A percentile compares a stretch with the other conserved stretches of the same genome.
Conservation (phyloP, 1,139 yeast species). For the Yamadazyma sp. region DNA sequence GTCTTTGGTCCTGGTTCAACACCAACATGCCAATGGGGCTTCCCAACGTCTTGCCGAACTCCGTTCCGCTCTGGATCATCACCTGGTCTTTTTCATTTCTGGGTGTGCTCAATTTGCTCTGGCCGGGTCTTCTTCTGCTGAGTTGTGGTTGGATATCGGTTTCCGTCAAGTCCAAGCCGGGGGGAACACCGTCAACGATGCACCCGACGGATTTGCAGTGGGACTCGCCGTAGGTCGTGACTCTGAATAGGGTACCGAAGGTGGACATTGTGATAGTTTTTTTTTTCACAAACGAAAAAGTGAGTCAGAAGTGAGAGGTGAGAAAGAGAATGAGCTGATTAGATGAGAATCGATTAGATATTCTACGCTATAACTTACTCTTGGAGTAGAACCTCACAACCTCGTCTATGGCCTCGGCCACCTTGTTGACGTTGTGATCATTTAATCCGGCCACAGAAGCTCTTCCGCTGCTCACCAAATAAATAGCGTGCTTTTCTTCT, state of each 20-base stretch:
- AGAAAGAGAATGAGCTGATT: neutral
- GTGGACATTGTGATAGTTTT: constrained; percentile 32
- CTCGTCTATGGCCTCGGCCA: constrained; percentile 81
- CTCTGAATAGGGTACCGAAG: constrained; percentile 51
- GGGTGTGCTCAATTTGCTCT: constrained; percentile 88
- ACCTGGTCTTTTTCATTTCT: constrained; percentile 93
- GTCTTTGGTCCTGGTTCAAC: constrained; percentile 92
- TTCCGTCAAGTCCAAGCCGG: constrained; percentile 83
- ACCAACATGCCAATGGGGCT: constrained; percentile 96
- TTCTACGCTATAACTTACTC: constrained; percentile 36
- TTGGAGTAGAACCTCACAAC: constrained; percentile 53
- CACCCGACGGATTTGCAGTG: constrained; percentile 99
- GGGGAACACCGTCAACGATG: constrained; percentile 97
- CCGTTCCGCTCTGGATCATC: constrained; percentile 92
- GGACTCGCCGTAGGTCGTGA: constrained; percentile 96
- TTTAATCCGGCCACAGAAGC: constrained; percentile 94
- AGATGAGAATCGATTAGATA: too few relatives aligned
- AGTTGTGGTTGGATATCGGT: constrained; percentile 92
- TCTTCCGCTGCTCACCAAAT: constrained; percentile 81
- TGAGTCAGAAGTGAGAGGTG: constrained; percentile 2
- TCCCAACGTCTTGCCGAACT: constrained; percentile 85
- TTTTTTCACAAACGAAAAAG: neutral
- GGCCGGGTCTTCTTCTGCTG: constrained; percentile 97
- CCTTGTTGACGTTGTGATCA: constrained; percentile 71
- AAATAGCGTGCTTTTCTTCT: constrained; percentile 76